phyloP scores from a whole-genome alignment of 1,284 basidiomycete genomes.

The Tilletia indica region DNA sequence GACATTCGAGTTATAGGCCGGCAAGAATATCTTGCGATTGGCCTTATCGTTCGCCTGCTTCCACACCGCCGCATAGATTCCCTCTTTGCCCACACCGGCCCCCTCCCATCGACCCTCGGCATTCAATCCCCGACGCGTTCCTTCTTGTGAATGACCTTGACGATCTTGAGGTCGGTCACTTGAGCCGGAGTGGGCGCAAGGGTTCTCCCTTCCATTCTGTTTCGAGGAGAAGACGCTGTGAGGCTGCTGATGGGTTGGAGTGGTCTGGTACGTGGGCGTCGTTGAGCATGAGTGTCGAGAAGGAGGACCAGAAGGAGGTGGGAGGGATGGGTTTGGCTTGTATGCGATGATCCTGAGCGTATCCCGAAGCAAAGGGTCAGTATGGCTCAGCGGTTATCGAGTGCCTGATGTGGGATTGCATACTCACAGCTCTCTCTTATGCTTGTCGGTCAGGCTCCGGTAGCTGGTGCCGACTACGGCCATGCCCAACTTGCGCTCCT shows the following conservation, averaged over 20 bases:
- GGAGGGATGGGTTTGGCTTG: neutral
- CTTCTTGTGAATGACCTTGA: slow-evolving; percentile 31
- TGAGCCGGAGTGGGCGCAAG: slow-evolving; percentile 19
- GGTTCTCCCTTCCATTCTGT: slow-evolving; percentile 42
- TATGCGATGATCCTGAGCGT: slow-evolving; percentile 3
- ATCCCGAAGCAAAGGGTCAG: too few species aligned
- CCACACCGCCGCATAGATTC: slow-evolving; percentile 37
- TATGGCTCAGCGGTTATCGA: neutral
- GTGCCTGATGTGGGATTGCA: neutral
- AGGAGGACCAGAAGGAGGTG: neutral
- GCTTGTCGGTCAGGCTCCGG: slow-evolving; percentile 35
- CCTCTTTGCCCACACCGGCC: neutral
- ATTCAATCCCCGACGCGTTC: slow-evolving; percentile 35
- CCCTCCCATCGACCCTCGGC: slow-evolving; percentile 21
- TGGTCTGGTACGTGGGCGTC: slow-evolving; percentile 21
- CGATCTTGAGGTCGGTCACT: neutral
- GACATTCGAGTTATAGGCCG: slow-evolving; percentile 27
- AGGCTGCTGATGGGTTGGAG: slow-evolving; percentile 15
- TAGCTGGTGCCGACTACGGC: slow-evolving; percentile 43
- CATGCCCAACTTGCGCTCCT: slow-evolving; percentile 35
- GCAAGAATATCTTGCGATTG: slow-evolving; percentile 49
- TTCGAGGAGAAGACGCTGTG: slow-evolving; percentile 32
- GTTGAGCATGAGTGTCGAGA: neutral
- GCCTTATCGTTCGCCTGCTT: slow-evolving; percentile 45
- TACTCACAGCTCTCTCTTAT: slow-evolving; percentile 42